Evolutionary conservation across 2,329 filamentous ascomycete genomes (phyloP).

Genomic region (Colletotrichum viniferum): DNA sequence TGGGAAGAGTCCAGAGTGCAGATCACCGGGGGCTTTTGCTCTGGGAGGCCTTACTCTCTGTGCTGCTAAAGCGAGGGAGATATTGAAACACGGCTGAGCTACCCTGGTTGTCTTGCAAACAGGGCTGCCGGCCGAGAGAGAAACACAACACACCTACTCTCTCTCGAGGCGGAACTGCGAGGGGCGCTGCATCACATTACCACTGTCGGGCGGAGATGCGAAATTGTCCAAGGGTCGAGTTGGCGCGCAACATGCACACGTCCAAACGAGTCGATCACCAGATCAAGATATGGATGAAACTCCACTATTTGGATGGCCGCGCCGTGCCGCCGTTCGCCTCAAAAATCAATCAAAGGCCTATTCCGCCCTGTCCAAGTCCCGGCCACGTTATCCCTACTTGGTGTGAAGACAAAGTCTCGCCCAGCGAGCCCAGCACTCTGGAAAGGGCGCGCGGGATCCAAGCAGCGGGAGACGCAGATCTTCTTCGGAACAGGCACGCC

Average conservation of each 20-base stretch:
- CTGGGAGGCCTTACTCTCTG: neutral
- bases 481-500: neutral
- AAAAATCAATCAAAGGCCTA: neutral
- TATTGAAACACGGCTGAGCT: slow-evolving; percentile 17
- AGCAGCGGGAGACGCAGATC: slow-evolving; percentile 6
- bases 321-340: neutral
- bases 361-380: neutral
- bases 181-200: neutral
- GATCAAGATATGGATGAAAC: neutral
- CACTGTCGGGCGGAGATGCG: neutral
- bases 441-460: neutral
- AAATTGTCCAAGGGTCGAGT: neutral
- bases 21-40: neutral
- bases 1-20: neutral
- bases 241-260: neutral
- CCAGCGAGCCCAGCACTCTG: neutral
- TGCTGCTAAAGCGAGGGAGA: neutral
- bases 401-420: neutral
- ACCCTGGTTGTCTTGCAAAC: neutral
- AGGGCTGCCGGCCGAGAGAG: neutral
- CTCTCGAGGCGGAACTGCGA: neutral
- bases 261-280: neutral
- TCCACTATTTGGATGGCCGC: neutral
- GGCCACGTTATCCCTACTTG: neutral
- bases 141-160: neutral